Base-by-base conservation (phyloP, 2,329 filamentous ascomycete species). In the Mycosphaerella arachidis region DNA sequence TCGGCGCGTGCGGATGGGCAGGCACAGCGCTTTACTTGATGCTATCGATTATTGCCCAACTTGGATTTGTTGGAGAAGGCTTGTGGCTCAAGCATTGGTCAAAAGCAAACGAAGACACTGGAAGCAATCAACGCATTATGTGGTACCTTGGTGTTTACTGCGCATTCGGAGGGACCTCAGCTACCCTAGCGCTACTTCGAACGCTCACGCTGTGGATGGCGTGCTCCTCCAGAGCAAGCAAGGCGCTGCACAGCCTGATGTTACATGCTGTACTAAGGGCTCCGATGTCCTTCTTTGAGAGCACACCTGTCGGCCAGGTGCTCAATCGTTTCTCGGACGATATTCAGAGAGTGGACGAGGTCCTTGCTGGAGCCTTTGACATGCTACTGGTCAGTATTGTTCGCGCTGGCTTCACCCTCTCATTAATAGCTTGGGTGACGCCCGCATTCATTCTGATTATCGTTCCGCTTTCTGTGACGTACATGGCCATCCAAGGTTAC, bases 271-370 rank as follows among this genome's bases (percentile, higher is more conserved):
- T 48, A 20, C 45, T 99, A 82, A 85, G 94, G 67, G 95, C 92
- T 37, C 95, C 94, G 56, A 99, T 99, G 94, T 94, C 87, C 68
- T 99, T 99, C 78, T 99, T 99, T 69, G 95, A 99, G 74, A 96
- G 92, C 0, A 99, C 94, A 1, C 94, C 94, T 2, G 88, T 92
- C 63, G 94, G 94, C n/a, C 87, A 94, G 58, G 97, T 99, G 70
- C 81, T 99, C 61, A 99, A 99, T 75, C 85, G 94, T 57, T 99
- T 99, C 75, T 97, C 93, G 16, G 95, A 88, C 24, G 45, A 48
- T 20, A 6, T 43, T 35, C 30, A 54, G 31, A 33, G 53, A 20
- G 35, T 97, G 33, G 92, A 97, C 72, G 91, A 99, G 78, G 90
- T 97, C 48, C 84, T 99, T 68, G 93, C 94, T 64, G 80, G 74